Conservation (phyloP, 106 monocot genomes). For the Dendrobium nobile region DNA sequence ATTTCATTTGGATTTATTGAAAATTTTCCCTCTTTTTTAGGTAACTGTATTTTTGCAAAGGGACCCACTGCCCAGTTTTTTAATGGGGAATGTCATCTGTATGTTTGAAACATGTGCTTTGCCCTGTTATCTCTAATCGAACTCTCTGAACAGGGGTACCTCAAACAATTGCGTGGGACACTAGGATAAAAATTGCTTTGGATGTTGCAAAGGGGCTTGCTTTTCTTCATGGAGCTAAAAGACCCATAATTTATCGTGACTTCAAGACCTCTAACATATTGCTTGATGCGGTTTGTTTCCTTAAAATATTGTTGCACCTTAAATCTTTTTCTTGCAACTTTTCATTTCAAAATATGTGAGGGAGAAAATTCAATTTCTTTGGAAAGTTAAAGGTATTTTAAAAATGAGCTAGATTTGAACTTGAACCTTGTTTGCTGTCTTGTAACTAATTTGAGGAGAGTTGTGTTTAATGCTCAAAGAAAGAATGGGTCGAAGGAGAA, state of each 20-base stretch:
- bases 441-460: too few species aligned
- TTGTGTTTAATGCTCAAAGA: too few species aligned
- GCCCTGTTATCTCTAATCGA: neutral
- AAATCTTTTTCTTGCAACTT: neutral
- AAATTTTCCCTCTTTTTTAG: neutral
- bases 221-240: constrained; percentile 26
- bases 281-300: constrained; percentile 20
- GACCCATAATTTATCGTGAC: constrained; percentile 36
- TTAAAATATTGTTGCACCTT: constrained; percentile 1
- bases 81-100: neutral
- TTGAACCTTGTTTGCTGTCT: too few species aligned
- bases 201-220: constrained; percentile 45
- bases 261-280: constrained; percentile 52
- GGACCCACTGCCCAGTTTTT: neutral
- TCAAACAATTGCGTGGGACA: constrained; percentile 31
- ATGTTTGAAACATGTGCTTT: neutral
- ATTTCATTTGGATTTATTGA: neutral
- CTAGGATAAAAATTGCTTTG: constrained; percentile 42
- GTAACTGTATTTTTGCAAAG: neutral
- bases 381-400: too few species aligned
- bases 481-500: too few species aligned
- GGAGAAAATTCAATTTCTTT: neutral
- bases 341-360: neutral
- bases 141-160: constrained; percentile 2
- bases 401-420: too few species aligned